phyloP scores from a whole-genome alignment of 2,329 filamentous ascomycete genomes.

The Stagonosporopsis cucurbitacearum region DNA sequence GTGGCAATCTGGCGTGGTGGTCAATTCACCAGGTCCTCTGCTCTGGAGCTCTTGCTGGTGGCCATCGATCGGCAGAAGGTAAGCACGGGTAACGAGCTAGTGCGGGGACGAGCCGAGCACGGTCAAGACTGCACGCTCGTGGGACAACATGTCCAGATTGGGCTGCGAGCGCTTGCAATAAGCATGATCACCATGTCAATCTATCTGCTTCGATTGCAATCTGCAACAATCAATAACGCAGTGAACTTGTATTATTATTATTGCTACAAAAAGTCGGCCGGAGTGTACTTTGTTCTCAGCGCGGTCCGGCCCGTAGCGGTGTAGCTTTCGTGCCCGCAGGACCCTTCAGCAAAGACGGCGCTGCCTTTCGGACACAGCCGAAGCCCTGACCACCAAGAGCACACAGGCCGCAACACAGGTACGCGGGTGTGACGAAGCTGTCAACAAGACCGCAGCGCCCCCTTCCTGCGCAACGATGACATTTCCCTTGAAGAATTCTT shows the following conservation, averaged over 20 bases:
- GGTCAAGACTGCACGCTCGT: slow-evolving; percentile 10
- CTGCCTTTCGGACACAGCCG: slow-evolving; percentile 1
- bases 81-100: slow-evolving; percentile 14
- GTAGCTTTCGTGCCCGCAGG: slow-evolving; percentile 10
- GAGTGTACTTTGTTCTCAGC: background rate
- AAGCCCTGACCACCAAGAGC: background rate
- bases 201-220: background rate
- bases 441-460: slow-evolving; percentile 1
- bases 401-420: slow-evolving; percentile 4
- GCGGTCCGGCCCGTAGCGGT: slow-evolving; percentile 25
- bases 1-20: background rate
- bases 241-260: too few species aligned
- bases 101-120: slow-evolving; percentile 16
- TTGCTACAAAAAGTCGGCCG: background rate
- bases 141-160: slow-evolving; percentile 2
- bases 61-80: slow-evolving; percentile 9
- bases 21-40: slow-evolving; percentile 3
- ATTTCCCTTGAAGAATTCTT: too few species aligned
- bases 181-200: slow-evolving; percentile 1
- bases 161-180: slow-evolving; percentile 2
- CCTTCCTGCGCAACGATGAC: background rate
- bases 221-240: background rate
- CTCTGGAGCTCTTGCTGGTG: background rate
- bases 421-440: slow-evolving; percentile 12
- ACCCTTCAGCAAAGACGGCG: slow-evolving; percentile 6